Base-by-base conservation (phyloP, 1,139 yeast genomes). In the Ogataea hybrid region DNA sequence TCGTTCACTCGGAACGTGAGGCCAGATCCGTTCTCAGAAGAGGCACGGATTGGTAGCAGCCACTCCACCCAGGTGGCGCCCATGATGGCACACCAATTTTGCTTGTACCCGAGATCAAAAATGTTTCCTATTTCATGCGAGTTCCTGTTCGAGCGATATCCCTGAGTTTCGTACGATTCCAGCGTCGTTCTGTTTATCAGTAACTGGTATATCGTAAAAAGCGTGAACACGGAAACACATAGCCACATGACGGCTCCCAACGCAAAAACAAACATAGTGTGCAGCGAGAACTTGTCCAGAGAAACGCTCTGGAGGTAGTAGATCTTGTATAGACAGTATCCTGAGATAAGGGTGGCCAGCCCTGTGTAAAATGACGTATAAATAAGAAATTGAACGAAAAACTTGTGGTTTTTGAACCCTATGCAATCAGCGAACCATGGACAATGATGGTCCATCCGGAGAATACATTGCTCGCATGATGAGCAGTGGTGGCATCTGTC, bases 341-440 rank as follows among this genome's bases (percentile, higher is more conserved):
- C 59, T 0, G 81, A 61, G 2, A 73, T 58, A 0, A 58, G 23
- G 18, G 73, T 56, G 8, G 72, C 73, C 20, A 74, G 48, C 2
- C 65, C 40, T 6, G 80, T 69, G 48, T 80, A 82, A 1, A 73
- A 32, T 2, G 81, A 64, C 5, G 79, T 69, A 57, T 84, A 84
- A 9, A 71, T 35, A 43, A 92, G 64, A 57, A 86, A 84, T 62
- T 89, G 96, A 17, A 88, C 62, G 59, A 88, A 90, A 57, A 69
- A 77, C 64, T 87, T 85, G 56, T 87, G 90, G 64, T 90, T 90
- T 35, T 66, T 67, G 64, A 75, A 84, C 0, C 98, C 98, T 43
- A 94, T 78, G 61, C 98, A 92, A 10, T 79, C 71, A 5, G 95
- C 80, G 59, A 92, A 89, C 98, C 98, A 92, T 0, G 98, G 97